Percentiles rank a stretch among this genome's conserved stretches.
Evolutionary conservation across 1,284 basidiomycete genomes (phyloP).

Genomic region (Ustilago shanxiensis): DNA sequence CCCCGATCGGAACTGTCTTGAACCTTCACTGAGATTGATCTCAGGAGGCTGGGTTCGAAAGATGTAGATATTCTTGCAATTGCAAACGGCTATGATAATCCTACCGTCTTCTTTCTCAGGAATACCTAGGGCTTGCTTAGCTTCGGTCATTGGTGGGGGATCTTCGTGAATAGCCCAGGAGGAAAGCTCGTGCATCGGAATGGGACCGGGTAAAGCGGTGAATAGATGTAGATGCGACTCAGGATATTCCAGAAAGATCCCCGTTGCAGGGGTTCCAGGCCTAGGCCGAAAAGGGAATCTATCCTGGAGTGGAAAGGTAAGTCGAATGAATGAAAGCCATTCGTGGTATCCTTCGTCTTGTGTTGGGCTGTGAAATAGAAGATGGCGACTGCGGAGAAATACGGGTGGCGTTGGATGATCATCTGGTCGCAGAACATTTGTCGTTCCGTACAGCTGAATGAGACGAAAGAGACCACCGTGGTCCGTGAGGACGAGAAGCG

Average conservation of each 20-base stretch:
- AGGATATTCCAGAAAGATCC: neutral
- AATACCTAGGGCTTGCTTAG: neutral
- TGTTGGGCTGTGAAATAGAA: neutral
- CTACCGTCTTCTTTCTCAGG: neutral
- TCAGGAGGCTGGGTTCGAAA: neutral
- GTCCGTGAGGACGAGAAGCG: constrained; percentile 1
- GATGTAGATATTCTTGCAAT: neutral
- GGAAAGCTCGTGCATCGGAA: neutral
- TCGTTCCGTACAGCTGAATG: neutral
- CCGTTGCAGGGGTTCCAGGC: neutral
- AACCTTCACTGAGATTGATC: neutral
- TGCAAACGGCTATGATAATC: neutral
- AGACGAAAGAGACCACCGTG: neutral
- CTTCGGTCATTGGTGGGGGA: neutral
- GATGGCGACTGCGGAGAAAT: neutral
- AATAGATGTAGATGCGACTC: neutral
- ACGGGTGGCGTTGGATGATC: neutral
- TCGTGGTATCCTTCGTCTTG: neutral
- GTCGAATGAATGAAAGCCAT: neutral
- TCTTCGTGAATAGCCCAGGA: neutral
- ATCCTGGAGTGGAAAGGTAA: neutral
- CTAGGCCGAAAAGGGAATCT: neutral
- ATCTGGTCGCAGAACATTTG: neutral
- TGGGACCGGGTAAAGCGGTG: neutral
- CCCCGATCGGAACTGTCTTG: neutral